Percentiles rank a stretch among this genome's conserved stretches.
These are phyloP conservation scores for Melampsora americana DNA, from an alignment of 1,284 basidiomycete species.

Conservation along the genomic window DNA sequence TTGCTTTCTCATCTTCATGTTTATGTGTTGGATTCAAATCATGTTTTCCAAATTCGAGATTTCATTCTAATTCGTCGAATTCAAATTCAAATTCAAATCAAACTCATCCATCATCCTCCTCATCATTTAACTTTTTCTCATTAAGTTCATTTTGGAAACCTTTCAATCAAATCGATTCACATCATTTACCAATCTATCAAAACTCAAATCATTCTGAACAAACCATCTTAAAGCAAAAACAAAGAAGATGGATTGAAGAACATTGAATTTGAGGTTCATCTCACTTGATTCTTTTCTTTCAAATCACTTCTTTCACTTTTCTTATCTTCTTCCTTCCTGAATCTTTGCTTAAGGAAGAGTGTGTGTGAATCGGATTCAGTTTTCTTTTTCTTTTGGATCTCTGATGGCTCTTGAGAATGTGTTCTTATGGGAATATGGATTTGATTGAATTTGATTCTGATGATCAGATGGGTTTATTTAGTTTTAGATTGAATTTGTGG, in stretches of 20 bases:
- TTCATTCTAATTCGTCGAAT: constrained; percentile 31
- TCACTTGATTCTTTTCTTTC: too few relatives aligned
- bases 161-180: background rate
- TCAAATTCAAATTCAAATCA: background rate
- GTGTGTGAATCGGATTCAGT: too few relatives aligned
- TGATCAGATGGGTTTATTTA: too few relatives aligned
- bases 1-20: constrained; percentile 23
- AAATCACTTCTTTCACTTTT: too few relatives aligned
- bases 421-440: too few relatives aligned
- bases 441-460: too few relatives aligned
- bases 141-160: background rate
- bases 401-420: too few relatives aligned
- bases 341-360: too few relatives aligned
- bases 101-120: background rate
- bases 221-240: background rate
- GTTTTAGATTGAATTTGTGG: too few relatives aligned
- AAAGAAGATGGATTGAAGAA: constrained; percentile 12
- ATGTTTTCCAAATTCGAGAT: constrained; percentile 16
- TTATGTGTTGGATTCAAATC: constrained; percentile 26
- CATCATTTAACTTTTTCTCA: background rate
- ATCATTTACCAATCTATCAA: background rate
- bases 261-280: too few relatives aligned
- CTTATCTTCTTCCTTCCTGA: too few relatives aligned
- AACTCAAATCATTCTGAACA: background rate
- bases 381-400: too few relatives aligned